Base-by-base conservation (phyloP, 1,139 yeast species). In the Zygosaccharomyces pseudobailii region DNA sequence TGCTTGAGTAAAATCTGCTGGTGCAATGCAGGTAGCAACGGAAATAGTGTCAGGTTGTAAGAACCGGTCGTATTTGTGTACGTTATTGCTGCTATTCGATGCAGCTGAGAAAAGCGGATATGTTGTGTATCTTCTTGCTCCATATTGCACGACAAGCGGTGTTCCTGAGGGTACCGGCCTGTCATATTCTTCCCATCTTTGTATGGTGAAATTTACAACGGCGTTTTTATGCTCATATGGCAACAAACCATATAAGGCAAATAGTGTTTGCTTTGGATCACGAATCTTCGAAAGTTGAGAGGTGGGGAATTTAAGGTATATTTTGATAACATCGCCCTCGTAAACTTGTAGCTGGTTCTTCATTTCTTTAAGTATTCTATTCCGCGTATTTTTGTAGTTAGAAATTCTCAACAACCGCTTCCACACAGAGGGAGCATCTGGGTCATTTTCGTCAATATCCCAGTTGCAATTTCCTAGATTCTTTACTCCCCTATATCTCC, bases 11-110 rank as follows among this genome's bases (percentile, higher is more conserved):
- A 92, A 86, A 44, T 84, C 76, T 3, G 84, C 83, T n/a, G 98
- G 98, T 0, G 92, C 92, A 54, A 90, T 82, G 42, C 90, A 82
- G 1, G 97, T 85, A 3, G 96, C 97, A 42, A 90, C 76, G 3
- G 89, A 79, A 5, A 77, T 58, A 7, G 75, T 70, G n/a, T 94
- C 95, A 39, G 80, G 83, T 61, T 89, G 96, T 51, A 87, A 76
- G 66, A 84, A 92, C 59, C 87, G 78, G 65, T 88, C 95, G 60
- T 77, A 83, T 65, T 88, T 90, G 68, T 88, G 90, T 28, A 90
- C 96, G 59, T 88, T 87, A 66, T 90, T 90, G 43, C 88, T 71
- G 49, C 83, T 82, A 59, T 82, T 84, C 9, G 88, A 76, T 7
- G 84, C 84, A 57, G 86, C 88, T 46, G 94, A 87, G 71, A 85